These are phyloP conservation scores for Colletotrichum paranaense DNA, from an alignment of 2,329 filamentous ascomycete species.

Conservation along the genomic window DNA sequence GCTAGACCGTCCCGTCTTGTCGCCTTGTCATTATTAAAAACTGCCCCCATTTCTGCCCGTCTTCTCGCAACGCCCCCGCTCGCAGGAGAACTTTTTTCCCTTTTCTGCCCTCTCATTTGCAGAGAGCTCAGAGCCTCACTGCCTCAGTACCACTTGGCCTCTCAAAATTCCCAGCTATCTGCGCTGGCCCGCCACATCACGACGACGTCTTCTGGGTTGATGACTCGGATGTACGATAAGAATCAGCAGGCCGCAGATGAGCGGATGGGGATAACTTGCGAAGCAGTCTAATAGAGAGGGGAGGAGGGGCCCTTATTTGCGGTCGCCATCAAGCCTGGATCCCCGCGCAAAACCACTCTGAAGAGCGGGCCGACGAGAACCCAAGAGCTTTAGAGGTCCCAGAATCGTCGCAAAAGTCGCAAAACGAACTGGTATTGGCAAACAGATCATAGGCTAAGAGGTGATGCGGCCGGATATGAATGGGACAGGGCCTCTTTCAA, in stretches of 20 bases:
- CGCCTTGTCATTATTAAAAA: constrained; percentile 11
- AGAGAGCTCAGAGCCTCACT: background rate
- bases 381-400: background rate
- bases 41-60: background rate
- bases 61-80: background rate
- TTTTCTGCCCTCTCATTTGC: background rate
- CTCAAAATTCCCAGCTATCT: background rate
- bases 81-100: background rate
- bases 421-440: background rate
- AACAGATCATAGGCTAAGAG: background rate
- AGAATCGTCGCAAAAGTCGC: background rate
- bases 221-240: constrained; percentile 3
- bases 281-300: background rate
- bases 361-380: background rate
- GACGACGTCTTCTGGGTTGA: background rate
- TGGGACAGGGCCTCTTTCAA: background rate
- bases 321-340: background rate
- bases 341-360: background rate
- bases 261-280: background rate
- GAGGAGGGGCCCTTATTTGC: background rate
- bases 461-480: constrained; percentile 12
- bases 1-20: background rate
- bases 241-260: too few relatives aligned
- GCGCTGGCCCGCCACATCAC: background rate
- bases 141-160: background rate